phyloP scores from a whole-genome alignment of 768 basidiomycete genomes.

The Termitomyces sp. region DNA sequence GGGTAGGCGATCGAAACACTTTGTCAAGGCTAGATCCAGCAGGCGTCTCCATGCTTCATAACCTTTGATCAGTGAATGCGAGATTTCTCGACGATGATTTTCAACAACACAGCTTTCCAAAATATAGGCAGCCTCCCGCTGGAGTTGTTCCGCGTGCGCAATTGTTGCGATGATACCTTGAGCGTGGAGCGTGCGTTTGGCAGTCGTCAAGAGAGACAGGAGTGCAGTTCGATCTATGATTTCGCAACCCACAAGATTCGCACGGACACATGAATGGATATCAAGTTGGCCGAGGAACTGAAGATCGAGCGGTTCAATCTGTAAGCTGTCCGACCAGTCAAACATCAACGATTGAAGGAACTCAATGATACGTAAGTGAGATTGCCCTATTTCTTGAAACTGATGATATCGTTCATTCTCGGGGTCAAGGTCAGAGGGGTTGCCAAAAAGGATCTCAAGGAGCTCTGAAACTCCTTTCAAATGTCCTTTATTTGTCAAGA shows the following conservation, averaged over 20 bases:
- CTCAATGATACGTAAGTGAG: conserved; percentile 81
- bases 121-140: conserved; percentile 66
- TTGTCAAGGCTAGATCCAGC: conserved; percentile 79
- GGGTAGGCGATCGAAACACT: conserved; percentile 80
- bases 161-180: conserved; percentile 62
- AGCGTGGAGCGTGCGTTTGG: conserved; percentile 55
- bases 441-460: conserved; percentile 77
- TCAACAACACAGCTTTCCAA: conserved; percentile 81
- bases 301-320: conserved; percentile 50
- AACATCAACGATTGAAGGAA: conserved; percentile 83
- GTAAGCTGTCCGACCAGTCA: conserved; percentile 78
- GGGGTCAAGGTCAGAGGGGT: conserved; percentile 43
- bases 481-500: conserved; percentile 74
- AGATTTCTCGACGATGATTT: conserved; percentile 81
- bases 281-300: conserved; percentile 63
- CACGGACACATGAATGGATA: conserved; percentile 62
- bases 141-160: conserved; percentile 60
- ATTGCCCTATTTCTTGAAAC: conserved; percentile 75
- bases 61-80: conserved; percentile 59
- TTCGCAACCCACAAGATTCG: conserved; percentile 71
- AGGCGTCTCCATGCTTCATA: conserved; percentile 84
- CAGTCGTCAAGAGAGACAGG: conserved; percentile 57
- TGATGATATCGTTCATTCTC: conserved; percentile 47
- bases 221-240: conserved; percentile 73
- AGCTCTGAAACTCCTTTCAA: conserved; percentile 68